Conservation (phyloP, 2,329 filamentous ascomycete genomes). For the Elsinoe perseae region DNA sequence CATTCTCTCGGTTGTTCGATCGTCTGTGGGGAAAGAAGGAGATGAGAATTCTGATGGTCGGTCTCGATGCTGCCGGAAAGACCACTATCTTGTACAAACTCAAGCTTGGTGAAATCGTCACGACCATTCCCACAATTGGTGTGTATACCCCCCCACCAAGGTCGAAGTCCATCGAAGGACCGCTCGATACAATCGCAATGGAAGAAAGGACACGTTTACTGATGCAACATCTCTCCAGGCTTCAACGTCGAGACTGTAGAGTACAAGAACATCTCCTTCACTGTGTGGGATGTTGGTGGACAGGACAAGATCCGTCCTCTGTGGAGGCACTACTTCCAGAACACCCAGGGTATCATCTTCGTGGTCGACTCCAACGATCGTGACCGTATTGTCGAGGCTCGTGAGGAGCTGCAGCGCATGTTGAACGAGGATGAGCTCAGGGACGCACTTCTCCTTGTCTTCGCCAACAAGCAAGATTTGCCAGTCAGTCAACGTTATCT, state of each 20-base stretch:
- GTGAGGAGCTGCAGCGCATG: conserved; percentile 90
- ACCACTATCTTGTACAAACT: conserved; percentile 99
- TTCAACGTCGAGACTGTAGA: conserved; percentile 99
- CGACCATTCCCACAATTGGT: conserved; percentile 92
- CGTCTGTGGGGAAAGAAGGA: conserved; percentile 99
- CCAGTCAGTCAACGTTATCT: conserved; percentile 51
- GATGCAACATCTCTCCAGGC: conserved; percentile 35
- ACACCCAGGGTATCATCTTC: conserved; percentile 96
- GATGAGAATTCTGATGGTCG: conserved; percentile 97
- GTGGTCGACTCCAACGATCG: conserved; percentile 95
- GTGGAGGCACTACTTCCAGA: conserved; percentile 95
- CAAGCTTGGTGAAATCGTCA: conserved; percentile 96
- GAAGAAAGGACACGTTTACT: not conserved
- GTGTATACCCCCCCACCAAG: conserved; percentile 24
- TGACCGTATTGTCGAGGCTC: conserved; percentile 83
- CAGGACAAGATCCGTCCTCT: conserved; percentile 98
- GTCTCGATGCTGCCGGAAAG: conserved; percentile 95
- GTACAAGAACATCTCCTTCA: conserved; percentile 99
- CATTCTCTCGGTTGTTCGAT: conserved; percentile 92
- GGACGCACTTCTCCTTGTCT: conserved; percentile 86
- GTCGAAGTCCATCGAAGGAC: not conserved
- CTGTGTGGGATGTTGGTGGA: conserved; percentile 97
- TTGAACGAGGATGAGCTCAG: conserved; percentile 98
- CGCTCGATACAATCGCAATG: not conserved
- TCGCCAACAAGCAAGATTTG: conserved; percentile 99